phyloP scores from a whole-genome alignment of 2,329 filamentous ascomycete species.

The Cladosporium phlei region DNA sequence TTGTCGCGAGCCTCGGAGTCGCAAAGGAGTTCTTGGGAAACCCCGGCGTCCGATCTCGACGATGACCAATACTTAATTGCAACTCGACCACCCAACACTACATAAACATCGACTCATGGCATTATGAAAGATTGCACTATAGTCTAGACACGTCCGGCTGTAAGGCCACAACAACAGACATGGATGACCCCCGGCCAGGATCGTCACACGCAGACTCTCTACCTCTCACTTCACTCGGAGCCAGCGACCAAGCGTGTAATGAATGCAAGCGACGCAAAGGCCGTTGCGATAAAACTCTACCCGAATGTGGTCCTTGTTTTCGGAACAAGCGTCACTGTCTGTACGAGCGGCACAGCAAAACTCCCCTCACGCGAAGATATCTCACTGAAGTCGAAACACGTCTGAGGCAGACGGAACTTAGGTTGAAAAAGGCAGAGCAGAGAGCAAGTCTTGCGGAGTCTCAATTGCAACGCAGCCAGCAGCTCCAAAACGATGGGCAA shows the following conservation, averaged over 20 bases:
- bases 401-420: slow-evolving; percentile 30
- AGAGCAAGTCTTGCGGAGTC: slow-evolving; percentile 22
- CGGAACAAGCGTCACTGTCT: slow-evolving; percentile 45
- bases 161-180: too few species aligned
- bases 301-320: slow-evolving; percentile 37
- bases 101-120: too few species aligned
- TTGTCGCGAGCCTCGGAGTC: too few species aligned
- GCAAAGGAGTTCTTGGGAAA: too few species aligned
- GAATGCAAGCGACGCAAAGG: slow-evolving; percentile 27
- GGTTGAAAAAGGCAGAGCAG: slow-evolving; percentile 19
- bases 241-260: slow-evolving; percentile 24
- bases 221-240: slow-evolving; percentile 3
- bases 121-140: too few species aligned
- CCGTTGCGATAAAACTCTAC: slow-evolving; percentile 31
- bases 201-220: neutral
- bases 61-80: too few species aligned
- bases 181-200: too few species aligned
- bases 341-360: slow-evolving; percentile 47
- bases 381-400: slow-evolving; percentile 44
- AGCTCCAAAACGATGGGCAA: too few species aligned
- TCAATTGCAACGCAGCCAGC: slow-evolving; percentile 18
- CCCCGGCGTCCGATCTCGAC: too few species aligned
- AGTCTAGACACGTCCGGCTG: too few species aligned
- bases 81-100: too few species aligned
- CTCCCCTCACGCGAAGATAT: slow-evolving; percentile 46